phyloP scores from a whole-genome alignment of 1,284 basidiomycete genomes.

The Sporisorium graminicola region DNA sequence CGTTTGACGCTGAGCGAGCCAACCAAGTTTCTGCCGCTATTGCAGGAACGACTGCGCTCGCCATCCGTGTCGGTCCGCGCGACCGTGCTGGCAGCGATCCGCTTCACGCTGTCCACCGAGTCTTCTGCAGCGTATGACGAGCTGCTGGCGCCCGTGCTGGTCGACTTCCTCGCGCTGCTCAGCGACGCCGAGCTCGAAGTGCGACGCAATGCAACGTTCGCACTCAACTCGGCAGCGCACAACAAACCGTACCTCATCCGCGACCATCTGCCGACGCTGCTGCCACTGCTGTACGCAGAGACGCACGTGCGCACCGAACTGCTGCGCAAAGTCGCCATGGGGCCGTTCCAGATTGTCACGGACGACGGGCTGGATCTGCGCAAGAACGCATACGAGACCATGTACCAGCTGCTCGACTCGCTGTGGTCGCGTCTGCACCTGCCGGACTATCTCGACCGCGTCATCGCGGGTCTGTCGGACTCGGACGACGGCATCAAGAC shows the following conservation, averaged over 20 bases:
- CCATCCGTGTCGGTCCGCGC: constrained; percentile 74
- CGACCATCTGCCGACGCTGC: constrained; percentile 81
- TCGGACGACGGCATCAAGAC: constrained; percentile 94
- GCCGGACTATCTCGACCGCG: constrained; percentile 83
- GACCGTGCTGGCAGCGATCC: constrained; percentile 90
- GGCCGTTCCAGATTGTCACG: constrained; percentile 95
- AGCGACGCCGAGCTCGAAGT: constrained; percentile 77
- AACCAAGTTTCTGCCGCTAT: constrained; percentile 79
- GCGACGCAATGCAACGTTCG: constrained; percentile 72
- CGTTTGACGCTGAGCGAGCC: constrained; percentile 93
- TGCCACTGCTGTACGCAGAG: constrained; percentile 87
- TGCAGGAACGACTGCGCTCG: constrained; percentile 77
- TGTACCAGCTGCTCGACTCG: constrained; percentile 94
- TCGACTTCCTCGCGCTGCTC: constrained; percentile 91
- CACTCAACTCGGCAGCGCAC: constrained; percentile 92
- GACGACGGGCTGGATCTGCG: constrained; percentile 92
- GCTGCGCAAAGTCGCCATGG: constrained; percentile 86
- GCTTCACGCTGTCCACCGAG: constrained; percentile 91
- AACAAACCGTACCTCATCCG: constrained; percentile 91
- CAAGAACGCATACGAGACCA: constrained; percentile 92
- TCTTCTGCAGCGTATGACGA: constrained; percentile 86
- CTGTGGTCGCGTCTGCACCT: constrained; percentile 87
- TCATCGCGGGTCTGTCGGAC: constrained; percentile 86
- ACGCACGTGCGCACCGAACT: constrained; percentile 78
- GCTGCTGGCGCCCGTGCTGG: constrained; percentile 83